Base-by-base conservation (phyloP, 2,329 filamentous ascomycete species). In the Ceratocystis variospora region DNA sequence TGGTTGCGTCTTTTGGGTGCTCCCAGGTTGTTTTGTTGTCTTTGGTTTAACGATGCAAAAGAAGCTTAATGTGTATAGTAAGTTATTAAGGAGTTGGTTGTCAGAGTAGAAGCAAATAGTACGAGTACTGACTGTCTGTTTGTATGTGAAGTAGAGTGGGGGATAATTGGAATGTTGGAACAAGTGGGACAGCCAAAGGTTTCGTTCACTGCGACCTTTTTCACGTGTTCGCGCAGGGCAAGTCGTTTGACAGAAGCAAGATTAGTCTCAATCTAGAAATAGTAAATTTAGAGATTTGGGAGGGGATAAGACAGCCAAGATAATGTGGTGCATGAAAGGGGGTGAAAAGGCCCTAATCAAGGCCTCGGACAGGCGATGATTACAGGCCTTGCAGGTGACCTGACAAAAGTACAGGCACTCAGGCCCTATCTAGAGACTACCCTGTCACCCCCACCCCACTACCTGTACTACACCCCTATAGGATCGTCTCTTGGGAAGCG, bases 141-240 rank as follows among this genome's bases (percentile, higher is more conserved):
- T 41, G 37, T 15, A 15, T 12, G 37, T 41, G 10, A 41, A 41
- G 37, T 41, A 41, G 12, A 41, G 37, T 41, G 37, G 10, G 37
- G 37, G 37, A 12, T 12, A 41, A 41, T 15, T 41, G 37, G 12
- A 53, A 19, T 53, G 48, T n/a, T 53, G 53, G 25, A 59, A 59
- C 17, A 59, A 25, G 33, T 28, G n/a, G 28, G 33, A 53, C 48
- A 53, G 48, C 37, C 37, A 53, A 25, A 31, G 55, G 28, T 28
- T 59, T 59, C 28, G 28, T 59, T 59, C 28, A n/a, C 55, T 59
- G 55, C 28, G 55, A 59, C 55, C 12, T n/a, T 59, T 37, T 37
- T 59, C 55, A 59, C 55, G 55, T 59, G 55, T 37, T 37, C 12
- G 55, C 33, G 48, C 48, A 53, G 48, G 48, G 10, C 48, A 53